Percentiles rank a stretch among this genome's conserved stretches.
phyloP scores from a whole-genome alignment of 2,329 filamentous ascomycete genomes.

The Neofusicoccum laricinum region DNA sequence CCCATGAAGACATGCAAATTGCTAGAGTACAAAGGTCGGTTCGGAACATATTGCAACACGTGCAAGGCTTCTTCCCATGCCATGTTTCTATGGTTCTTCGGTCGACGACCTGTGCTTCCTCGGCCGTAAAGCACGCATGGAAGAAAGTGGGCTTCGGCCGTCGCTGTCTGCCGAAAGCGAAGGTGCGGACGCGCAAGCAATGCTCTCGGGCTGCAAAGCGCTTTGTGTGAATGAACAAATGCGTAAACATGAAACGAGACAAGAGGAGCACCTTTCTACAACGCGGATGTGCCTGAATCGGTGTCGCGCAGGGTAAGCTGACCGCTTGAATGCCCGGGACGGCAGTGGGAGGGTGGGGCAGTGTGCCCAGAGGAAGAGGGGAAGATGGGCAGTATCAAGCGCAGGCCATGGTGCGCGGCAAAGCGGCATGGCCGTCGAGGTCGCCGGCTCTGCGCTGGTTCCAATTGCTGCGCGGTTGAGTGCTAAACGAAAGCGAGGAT shows the following conservation, averaged over 20 bases:
- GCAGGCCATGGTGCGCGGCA: not conserved
- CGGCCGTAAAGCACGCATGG: not conserved
- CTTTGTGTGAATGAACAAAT: not conserved
- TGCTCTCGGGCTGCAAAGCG: not conserved
- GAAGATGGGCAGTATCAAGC: not conserved
- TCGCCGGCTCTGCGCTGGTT: not conserved
- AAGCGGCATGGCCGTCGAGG: too few species aligned
- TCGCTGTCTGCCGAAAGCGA: not conserved
- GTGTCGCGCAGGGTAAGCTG: not conserved
- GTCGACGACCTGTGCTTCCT: too few species aligned
- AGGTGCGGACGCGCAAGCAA: not conserved
- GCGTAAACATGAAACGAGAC: not conserved
- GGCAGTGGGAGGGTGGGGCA: too few species aligned
- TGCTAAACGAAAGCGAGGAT: conserved; percentile 1
- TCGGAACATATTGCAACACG: too few species aligned
- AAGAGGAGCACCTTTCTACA: not conserved
- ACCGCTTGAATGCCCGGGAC: not conserved
- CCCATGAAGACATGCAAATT: too few species aligned
- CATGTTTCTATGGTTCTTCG: too few species aligned
- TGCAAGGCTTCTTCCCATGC: too few species aligned
- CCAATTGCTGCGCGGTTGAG: not conserved
- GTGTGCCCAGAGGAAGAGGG: too few species aligned
- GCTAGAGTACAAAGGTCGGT: too few species aligned
- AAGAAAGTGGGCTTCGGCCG: not conserved
- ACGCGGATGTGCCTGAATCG: not conserved